phyloP scores from a whole-genome alignment of 2,329 filamentous ascomycete species.

The Fusarium sp. region DNA sequence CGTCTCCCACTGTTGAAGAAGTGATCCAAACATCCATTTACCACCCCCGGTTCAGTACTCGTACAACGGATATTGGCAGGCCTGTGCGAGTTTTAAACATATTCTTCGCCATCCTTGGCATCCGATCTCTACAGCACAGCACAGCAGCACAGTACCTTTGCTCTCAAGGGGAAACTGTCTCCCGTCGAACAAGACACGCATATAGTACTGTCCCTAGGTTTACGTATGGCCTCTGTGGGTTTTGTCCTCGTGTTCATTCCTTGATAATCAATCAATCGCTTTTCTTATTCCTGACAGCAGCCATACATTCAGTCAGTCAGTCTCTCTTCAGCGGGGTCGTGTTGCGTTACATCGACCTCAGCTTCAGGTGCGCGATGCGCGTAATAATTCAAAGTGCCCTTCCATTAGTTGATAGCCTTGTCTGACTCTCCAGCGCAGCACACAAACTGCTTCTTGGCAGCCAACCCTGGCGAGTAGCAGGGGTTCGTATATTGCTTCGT shows the following conservation, averaged over 20 bases:
- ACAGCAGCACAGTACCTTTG: not conserved
- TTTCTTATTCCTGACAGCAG: constrained; percentile 14
- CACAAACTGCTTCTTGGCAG: constrained; percentile 10
- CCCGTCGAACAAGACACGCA: constrained; percentile 9
- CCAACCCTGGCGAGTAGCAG: constrained; percentile 12
- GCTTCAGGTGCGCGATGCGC: constrained; percentile 41
- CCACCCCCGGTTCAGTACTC: constrained; percentile 1
- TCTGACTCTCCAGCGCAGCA: constrained; percentile 1
- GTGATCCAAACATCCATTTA: constrained; percentile 25
- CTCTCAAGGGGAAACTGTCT: constrained; percentile 6
- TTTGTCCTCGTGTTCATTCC: not conserved
- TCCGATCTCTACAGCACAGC: constrained; percentile 34
- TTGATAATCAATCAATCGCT: not conserved
- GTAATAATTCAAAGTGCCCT: constrained; percentile 10
- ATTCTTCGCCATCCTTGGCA: constrained; percentile 38
- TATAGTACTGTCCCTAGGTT: not conserved
- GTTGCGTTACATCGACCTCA: constrained; percentile 43
- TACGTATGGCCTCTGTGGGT: not conserved
- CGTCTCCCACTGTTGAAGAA: constrained; percentile 34
- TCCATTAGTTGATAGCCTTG: constrained; percentile 7
- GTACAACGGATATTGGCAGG: constrained; percentile 24
- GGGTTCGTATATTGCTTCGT: constrained; percentile 16
- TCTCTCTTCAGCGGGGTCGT: constrained; percentile 29
- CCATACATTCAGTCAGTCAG: not conserved
- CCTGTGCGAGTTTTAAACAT: constrained; percentile 29